These are phyloP conservation scores for Malassezia nana DNA, from an alignment of 1,284 basidiomycete species.

Conservation along the genomic window DNA sequence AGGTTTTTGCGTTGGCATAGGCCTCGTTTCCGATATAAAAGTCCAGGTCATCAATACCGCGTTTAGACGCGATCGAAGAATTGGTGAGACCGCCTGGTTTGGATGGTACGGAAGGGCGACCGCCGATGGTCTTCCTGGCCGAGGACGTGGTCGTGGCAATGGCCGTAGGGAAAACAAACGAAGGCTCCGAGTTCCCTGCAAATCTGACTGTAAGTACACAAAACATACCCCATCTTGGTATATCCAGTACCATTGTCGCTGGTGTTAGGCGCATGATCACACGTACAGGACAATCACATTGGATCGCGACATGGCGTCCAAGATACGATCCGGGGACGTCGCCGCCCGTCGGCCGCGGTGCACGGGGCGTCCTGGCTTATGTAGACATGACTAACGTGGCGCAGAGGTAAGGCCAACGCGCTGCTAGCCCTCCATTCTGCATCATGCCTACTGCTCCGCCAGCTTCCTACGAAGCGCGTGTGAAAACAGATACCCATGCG, in stretches of 20 bases:
- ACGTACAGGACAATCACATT: constrained; percentile 44
- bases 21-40: constrained; percentile 99
- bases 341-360: background rate
- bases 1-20: constrained; percentile 77
- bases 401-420: background rate
- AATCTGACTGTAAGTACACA: constrained; percentile 56
- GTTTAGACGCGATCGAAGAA: constrained; percentile 63
- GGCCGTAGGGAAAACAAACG: constrained; percentile 56
- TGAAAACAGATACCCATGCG: constrained; percentile 1
- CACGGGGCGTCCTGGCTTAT: constrained; percentile 8
- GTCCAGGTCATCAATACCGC: constrained; percentile 96
- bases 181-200: constrained; percentile 96
- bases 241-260: constrained; percentile 97
- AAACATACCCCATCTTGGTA: constrained; percentile 83
- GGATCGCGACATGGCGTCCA: constrained; percentile 39
- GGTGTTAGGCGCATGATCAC: constrained; percentile 46
- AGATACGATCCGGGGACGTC: background rate
- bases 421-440: background rate
- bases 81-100: constrained; percentile 57
- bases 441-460: constrained; percentile 1
- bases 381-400: constrained; percentile 1
- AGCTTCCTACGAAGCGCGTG: constrained; percentile 5
- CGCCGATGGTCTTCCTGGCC: constrained; percentile 47
- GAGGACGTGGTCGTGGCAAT: constrained; percentile 43
- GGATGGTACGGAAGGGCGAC: constrained; percentile 61